Base-by-base conservation (phyloP, 1,284 basidiomycete species). In the Moesziomyces parantarcticus region DNA sequence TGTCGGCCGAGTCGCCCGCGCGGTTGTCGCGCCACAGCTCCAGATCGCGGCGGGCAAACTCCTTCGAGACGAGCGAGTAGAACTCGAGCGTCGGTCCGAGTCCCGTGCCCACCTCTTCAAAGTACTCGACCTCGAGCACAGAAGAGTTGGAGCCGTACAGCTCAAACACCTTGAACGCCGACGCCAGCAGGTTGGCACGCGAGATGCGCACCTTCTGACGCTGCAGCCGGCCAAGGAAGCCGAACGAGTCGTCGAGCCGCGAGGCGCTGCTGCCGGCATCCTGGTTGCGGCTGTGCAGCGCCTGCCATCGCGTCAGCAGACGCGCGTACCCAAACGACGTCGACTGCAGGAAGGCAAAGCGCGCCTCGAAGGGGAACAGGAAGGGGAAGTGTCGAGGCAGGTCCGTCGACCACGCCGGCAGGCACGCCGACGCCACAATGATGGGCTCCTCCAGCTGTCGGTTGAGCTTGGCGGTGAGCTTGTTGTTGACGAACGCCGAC, bases 31-130 rank as follows among this genome's bases (percentile, higher is more conserved):
- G 88, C 95, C 96, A 98, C 32, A 98, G 87, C 84, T 92, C 91
- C 75, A 97, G 86, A 69, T 92, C 90, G 75, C 90, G 89, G 60
- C 92, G 88, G 0, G 93, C 94, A 84, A 97, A 97, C 85, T 96
- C 94, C 81, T 90, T 91, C 50, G 93, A 95, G 16, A 94, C 94
- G 51, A 98, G 86, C 40, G 94, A 91, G 85, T 97, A 98, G 85
- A 99, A 98, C 86, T 98, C 97, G 36, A 99, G 88, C n/a, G 97
- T 99, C 7, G 95, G 97, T 3, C 97, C 97, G 13, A 99, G 87
- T 29, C 97, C 97, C 3, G 97, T 99, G 22, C 97, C 97, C 50
- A 97, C 96, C 87, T 99, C 97, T 82, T 97, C 94, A 83, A 98
- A 98, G 87, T 98, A 99, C 85, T 99, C 95, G 53, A 99, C 93